Evolutionary conservation across 148 eudicot genomes (phyloP), one percentile per base, ranked within the genome.

Genomic region (Beta vulgaris): DNA sequence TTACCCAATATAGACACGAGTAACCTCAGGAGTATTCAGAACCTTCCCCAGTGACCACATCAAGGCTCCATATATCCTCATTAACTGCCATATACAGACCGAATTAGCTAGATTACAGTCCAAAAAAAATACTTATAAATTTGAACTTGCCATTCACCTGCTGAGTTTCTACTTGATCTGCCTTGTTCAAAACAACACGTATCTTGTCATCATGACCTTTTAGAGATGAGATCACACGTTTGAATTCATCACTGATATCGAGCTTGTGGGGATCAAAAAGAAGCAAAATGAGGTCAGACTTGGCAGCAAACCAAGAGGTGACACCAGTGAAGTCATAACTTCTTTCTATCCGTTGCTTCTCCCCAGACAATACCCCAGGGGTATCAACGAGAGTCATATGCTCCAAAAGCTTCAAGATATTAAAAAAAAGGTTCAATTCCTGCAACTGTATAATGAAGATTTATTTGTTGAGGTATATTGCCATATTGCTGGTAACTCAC

Each of bases 1-100:
- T 21, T 87, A 93, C 98, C 98, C 98, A 78, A 93, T 85, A 77
- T 93, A 93, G 32, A 93, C 98, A 42, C 98, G 96, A 59, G 82
- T 79, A 46, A 93, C 98, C 80, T 93, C 98, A 21, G 98, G 98
- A 43, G 92, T 93, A 80, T 91, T 89, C 32, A 93, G 76, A 26
- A 93, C 91, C 82, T 88, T 93, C 37, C 98, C 98, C 19, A 93
- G 89, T 7, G 98, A 93, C 98, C 98, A 93, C 98, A 93, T 93
- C 80, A 93, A 82, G 26, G 98, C 98, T 64, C 98, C 98, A 83
- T 93, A 93, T 14, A 93, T 93, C 79, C 93, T 80, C 98, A 91
- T 93, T 60, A 93, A 70, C 97, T 91, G 71, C 77, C 77, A 80
- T 7, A 55, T 19, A 76, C 21, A n/a, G n/a, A n/a, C 72, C 43